phyloP scores from a whole-genome alignment of 768 basidiomycete genomes.

The Hysterangium stoloniferum region DNA sequence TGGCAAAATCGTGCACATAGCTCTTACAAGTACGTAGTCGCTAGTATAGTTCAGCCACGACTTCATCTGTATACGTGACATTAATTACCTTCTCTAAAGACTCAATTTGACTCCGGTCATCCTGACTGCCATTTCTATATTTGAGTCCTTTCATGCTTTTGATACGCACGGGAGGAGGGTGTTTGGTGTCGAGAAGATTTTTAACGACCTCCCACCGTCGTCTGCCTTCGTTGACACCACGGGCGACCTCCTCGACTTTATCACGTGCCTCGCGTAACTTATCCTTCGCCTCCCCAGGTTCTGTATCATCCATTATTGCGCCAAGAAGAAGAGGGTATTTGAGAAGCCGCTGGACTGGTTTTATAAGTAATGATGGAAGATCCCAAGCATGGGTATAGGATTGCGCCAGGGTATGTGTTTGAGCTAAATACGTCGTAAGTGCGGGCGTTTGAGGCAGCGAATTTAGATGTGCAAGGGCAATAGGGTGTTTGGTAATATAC shows the following conservation, averaged over 20 bases:
- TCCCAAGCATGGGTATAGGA: slow-evolving; percentile 86
- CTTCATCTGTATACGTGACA: background rate
- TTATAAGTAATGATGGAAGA: slow-evolving; percentile 88
- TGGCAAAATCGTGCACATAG: slow-evolving; percentile 56
- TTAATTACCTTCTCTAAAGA: background rate
- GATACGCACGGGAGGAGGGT: slow-evolving; percentile 10
- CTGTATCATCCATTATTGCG: slow-evolving; percentile 67
- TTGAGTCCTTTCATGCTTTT: slow-evolving; percentile 8
- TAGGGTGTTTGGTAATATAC: slow-evolving; percentile 76
- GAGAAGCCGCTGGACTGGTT: slow-evolving; percentile 92
- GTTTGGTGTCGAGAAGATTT: slow-evolving; percentile 44
- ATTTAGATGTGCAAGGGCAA: slow-evolving; percentile 62
- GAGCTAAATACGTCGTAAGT: slow-evolving; percentile 56
- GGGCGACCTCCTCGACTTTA: slow-evolving; percentile 64
- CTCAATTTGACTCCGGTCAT: slow-evolving; percentile 7
- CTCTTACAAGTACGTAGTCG: slow-evolving; percentile 35
- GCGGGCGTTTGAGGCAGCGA: slow-evolving; percentile 43
- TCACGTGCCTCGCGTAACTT: slow-evolving; percentile 48
- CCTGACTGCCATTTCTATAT: background rate
- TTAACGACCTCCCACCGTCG: slow-evolving; percentile 73
- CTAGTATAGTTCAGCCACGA: no score
- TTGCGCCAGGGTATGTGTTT: slow-evolving; percentile 58
- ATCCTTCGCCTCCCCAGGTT: slow-evolving; percentile 56
- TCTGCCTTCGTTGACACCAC: slow-evolving; percentile 71
- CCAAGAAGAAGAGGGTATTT: slow-evolving; percentile 86